Evolutionary conservation across 495 filamentous ascomycete genomes (phyloP), one percentile per base, ranked within the genome.

Genomic region (Rusavskia elegans): DNA sequence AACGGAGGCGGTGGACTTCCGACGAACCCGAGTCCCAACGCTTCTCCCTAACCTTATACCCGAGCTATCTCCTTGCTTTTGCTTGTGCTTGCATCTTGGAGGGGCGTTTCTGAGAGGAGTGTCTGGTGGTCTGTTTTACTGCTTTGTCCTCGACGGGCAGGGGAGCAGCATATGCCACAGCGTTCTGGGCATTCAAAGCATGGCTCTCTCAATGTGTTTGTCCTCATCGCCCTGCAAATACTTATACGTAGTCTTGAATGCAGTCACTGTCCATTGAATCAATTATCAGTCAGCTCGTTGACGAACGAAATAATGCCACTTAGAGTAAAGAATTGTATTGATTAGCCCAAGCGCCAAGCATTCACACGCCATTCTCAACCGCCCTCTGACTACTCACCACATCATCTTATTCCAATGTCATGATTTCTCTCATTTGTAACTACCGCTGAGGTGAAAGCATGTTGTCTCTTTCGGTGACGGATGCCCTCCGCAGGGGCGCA

Each of bases 391-490:
- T 2, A 35, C 32, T 11, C 32, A 35, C 32, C 32, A 35, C 32
- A 35, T 35, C 32, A 14, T 35, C 32, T 1, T 10, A 2, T 42
- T 19, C n/a, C 3, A 19, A 9, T 19, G 40, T 8, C 40, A 42
- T 42, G 40, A 42, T 19, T 19, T 13, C 14, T 42, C 14, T 9
- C 20, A 19, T 19, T 42, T 9, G 8, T 42, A 2, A 2, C 8
- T 42, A 9, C n/a, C 20, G 8, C n/a, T 19, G 40, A 42, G 20
- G 9, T 48, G 5, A 1, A 30, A 25, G 21, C 10, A 77, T 76
- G 74, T 59, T 77, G 48, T 69, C 71, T 35, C 71, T 67, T 52
- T 75, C 72, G 46, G 57, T 75, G 56, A 70, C 68, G 57, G 68
- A 73, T 57, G 66, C 68, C 49, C 68, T 63, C 52, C 73, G 72